phyloP scores from a whole-genome alignment of 1,139 yeast genomes.

The Suhomyces coccinellae region DNA sequence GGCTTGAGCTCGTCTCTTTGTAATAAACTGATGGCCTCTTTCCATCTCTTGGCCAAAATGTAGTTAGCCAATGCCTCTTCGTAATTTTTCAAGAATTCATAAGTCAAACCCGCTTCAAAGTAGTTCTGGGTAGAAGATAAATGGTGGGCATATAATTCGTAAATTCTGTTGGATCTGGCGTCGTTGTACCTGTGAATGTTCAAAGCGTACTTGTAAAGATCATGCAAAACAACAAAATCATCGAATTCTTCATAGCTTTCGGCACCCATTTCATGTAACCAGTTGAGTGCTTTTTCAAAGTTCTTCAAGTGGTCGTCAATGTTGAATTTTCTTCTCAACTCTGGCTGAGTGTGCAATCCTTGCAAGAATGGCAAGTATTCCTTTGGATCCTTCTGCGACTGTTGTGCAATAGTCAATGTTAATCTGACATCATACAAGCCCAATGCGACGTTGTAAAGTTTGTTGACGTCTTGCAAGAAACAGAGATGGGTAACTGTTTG shows the following conservation, averaged over 20 bases:
- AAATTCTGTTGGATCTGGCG: slow-evolving; percentile 54
- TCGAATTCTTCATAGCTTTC: slow-evolving; percentile 59
- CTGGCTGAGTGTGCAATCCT: slow-evolving; percentile 66
- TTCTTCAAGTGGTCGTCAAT: slow-evolving; percentile 80
- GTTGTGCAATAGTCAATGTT: slow-evolving; percentile 85
- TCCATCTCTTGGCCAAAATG: slow-evolving; percentile 74
- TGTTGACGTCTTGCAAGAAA: slow-evolving; percentile 86
- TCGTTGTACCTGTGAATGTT: slow-evolving; percentile 58
- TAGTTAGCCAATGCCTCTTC: slow-evolving; percentile 70
- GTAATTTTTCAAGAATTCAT: slow-evolving; percentile 62
- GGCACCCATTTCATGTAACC: slow-evolving; percentile 56
- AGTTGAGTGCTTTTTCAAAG: slow-evolving; percentile 64
- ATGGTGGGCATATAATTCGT: slow-evolving; percentile 61
- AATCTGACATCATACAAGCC: slow-evolving; percentile 81
- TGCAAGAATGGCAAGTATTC: slow-evolving; percentile 94
- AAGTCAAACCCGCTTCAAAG: slow-evolving; percentile 74
- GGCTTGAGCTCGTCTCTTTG: slow-evolving; percentile 39
- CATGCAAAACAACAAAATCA: slow-evolving; percentile 70
- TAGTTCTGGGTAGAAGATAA: slow-evolving; percentile 57
- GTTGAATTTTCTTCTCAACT: slow-evolving; percentile 65
- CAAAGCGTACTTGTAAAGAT: slow-evolving; percentile 71
- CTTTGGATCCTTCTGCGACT: slow-evolving; percentile 96
- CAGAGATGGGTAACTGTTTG: slow-evolving; percentile 77
- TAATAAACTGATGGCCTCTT: slow-evolving; percentile 71
- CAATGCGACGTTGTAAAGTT: slow-evolving; percentile 74